These are phyloP conservation scores for Collybia mongolica DNA, from an alignment of 768 basidiomycete species.

Conservation along the genomic window DNA sequence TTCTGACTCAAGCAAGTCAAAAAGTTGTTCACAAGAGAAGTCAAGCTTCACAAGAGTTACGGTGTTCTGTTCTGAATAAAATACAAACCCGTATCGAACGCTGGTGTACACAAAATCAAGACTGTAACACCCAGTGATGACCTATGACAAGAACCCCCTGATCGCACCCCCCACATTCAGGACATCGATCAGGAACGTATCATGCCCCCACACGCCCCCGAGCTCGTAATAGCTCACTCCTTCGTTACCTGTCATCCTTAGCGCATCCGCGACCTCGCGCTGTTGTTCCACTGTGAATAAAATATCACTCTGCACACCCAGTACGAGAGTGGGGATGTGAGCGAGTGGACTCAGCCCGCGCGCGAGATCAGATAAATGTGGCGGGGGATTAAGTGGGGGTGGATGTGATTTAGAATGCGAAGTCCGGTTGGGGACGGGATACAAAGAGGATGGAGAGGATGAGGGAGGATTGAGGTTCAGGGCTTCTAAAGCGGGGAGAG, in stretches of 20 bases:
- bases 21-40: no score
- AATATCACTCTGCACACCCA: slow-evolving; percentile 97
- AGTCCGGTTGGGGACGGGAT: slow-evolving; percentile 26
- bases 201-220: slow-evolving; percentile 99
- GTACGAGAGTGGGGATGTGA: slow-evolving; percentile 77
- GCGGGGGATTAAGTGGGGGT: slow-evolving; percentile 68
- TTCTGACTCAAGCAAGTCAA: no score
- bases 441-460: slow-evolving; percentile 23
- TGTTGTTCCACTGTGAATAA: slow-evolving; percentile 98
- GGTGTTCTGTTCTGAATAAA: background rate
- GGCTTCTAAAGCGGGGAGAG: slow-evolving; percentile 66
- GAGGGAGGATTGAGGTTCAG: slow-evolving; percentile 51
- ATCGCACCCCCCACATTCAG: slow-evolving; percentile 91
- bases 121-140: no score
- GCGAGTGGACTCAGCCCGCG: slow-evolving; percentile 73
- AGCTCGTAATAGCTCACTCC: slow-evolving; percentile 95
- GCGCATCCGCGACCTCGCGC: slow-evolving; percentile 88
- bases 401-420: slow-evolving; percentile 71
- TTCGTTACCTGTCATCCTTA: slow-evolving; percentile 86
- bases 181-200: slow-evolving; percentile 93
- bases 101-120: no score
- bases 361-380: slow-evolving; percentile 75
- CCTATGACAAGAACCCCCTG: slow-evolving; percentile 76
- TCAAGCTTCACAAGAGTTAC: no score
- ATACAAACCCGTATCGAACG: no score